Percentiles rank a stretch among this genome's conserved stretches.
phyloP scores from a whole-genome alignment of 139 green algal genomes.

The Haematococcus sp. region DNA sequence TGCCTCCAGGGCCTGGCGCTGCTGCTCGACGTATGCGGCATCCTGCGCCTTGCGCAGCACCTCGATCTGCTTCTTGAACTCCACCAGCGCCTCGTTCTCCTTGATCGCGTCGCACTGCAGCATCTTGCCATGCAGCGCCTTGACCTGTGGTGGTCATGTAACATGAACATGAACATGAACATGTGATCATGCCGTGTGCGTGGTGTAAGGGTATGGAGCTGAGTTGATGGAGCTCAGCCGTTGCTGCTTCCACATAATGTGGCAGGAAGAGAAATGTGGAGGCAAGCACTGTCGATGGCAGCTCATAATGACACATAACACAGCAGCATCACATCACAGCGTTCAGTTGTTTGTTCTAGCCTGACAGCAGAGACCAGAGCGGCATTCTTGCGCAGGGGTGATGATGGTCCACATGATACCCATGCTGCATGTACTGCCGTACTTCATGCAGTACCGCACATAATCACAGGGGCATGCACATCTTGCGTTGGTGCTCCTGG shows the following conservation, averaged over 20 bases:
- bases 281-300: no score
- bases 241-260: not conserved
- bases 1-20: conserved; percentile 55
- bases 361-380: no score
- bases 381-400: no score
- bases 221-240: not conserved
- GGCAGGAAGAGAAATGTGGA: conserved; percentile 41
- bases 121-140: conserved; percentile 56
- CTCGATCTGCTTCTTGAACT: conserved; percentile 58
- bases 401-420: no score
- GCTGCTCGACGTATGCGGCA: conserved; percentile 61
- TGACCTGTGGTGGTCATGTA: conserved; percentile 13
- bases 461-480: no score
- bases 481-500: no score
- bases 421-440: no score
- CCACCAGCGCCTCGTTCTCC: conserved; percentile 62
- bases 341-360: no score
- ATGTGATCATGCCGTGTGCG: not conserved
- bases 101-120: conserved; percentile 66
- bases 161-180: not conserved
- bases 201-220: not conserved
- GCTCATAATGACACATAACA: no score
- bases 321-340: no score
- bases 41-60: conserved; percentile 55
- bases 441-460: no score